These are phyloP conservation scores for Fistulina hepatica DNA, from an alignment of 1,284 basidiomycete genomes.

Conservation along the genomic window DNA sequence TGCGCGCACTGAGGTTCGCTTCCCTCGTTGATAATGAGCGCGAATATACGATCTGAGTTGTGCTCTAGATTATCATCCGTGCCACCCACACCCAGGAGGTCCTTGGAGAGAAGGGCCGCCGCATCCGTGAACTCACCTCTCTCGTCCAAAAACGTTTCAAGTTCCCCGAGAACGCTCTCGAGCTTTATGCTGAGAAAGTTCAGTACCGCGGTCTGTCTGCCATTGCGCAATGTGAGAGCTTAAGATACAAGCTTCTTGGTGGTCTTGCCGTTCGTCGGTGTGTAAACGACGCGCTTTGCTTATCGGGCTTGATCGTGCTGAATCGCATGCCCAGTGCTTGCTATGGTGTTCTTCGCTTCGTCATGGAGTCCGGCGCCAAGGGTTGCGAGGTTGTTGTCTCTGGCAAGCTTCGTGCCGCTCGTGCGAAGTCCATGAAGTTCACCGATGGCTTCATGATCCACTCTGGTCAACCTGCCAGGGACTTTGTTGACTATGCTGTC, in stretches of 20 bases:
- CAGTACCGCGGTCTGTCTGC: conserved; percentile 98
- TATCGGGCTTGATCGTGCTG: conserved; percentile 4
- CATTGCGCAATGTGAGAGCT: conserved; percentile 96
- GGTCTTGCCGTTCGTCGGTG: conserved; percentile 97
- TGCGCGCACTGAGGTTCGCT: conserved; percentile 84
- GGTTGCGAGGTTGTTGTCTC: conserved; percentile 99
- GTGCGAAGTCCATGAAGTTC: conserved; percentile 99
- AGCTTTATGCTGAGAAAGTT: conserved; percentile 99
- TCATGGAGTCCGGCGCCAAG: conserved; percentile 99
- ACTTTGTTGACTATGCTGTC: conserved; percentile 97
- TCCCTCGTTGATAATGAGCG: neutral
- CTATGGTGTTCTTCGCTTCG: conserved; percentile 99
- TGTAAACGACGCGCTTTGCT: conserved; percentile 19
- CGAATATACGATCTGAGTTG: conserved; percentile 2
- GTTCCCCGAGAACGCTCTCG: conserved; percentile 98
- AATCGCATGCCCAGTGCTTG: conserved; percentile 60
- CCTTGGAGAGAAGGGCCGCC: conserved; percentile 98
- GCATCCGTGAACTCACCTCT: conserved; percentile 97
- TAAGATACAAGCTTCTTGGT: conserved; percentile 98
- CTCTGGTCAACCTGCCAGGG: conserved; percentile 95
- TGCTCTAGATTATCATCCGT: conserved; percentile 91
- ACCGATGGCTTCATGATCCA: conserved; percentile 99
- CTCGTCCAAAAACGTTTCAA: conserved; percentile 99
- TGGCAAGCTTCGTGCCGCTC: conserved; percentile 98
- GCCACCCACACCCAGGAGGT: conserved; percentile 99